These are phyloP conservation scores for Pyricularia pennisetigena DNA, from an alignment of 2,329 filamentous ascomycete genomes.

Conservation along the genomic window DNA sequence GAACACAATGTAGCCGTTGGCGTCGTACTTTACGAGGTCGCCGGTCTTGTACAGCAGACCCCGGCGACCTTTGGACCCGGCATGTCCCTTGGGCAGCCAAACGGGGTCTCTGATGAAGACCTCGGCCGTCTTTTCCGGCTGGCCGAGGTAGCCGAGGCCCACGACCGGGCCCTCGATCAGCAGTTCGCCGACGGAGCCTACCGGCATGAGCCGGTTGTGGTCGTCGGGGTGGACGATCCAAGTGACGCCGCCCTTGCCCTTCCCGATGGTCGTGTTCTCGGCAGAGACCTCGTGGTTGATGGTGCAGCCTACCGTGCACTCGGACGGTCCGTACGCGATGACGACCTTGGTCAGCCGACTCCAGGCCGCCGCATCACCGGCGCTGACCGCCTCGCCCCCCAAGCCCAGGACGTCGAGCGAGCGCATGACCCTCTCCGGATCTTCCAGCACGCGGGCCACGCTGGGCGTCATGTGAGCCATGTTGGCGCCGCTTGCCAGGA, in stretches of 20 bases:
- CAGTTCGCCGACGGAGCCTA: conserved; percentile 23
- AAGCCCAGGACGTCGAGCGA: conserved; percentile 34
- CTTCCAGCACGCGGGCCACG: conserved; percentile 14
- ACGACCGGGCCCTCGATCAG: conserved; percentile 34
- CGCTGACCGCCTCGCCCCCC: conserved; percentile 42
- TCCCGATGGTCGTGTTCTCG: conserved; percentile 14
- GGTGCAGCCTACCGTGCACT: conserved; percentile 35
- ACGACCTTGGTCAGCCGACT: conserved; percentile 32
- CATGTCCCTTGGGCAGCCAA: conserved; percentile 1
- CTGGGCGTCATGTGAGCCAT: conserved; percentile 13
- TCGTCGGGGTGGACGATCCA: conserved; percentile 19
- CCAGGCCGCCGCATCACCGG: conserved; percentile 36
- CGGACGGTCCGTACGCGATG: conserved; percentile 42
- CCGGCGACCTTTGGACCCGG: not conserved
- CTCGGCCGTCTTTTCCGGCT: not conserved
- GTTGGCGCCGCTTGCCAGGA: conserved; percentile 10
- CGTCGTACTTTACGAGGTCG: conserved; percentile 25
- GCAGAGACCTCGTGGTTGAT: conserved; percentile 15
- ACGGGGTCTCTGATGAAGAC: conserved; percentile 5
- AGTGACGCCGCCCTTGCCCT: conserved; percentile 3
- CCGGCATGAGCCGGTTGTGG: conserved; percentile 16
- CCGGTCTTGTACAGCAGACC: conserved; percentile 25
- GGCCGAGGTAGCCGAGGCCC: conserved; percentile 31
- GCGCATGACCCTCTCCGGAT: conserved; percentile 30
- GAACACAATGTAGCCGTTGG: conserved; percentile 25